phyloP scores from a whole-genome alignment of 2,329 filamentous ascomycete genomes.

The Ascosphaera acerosa region DNA sequence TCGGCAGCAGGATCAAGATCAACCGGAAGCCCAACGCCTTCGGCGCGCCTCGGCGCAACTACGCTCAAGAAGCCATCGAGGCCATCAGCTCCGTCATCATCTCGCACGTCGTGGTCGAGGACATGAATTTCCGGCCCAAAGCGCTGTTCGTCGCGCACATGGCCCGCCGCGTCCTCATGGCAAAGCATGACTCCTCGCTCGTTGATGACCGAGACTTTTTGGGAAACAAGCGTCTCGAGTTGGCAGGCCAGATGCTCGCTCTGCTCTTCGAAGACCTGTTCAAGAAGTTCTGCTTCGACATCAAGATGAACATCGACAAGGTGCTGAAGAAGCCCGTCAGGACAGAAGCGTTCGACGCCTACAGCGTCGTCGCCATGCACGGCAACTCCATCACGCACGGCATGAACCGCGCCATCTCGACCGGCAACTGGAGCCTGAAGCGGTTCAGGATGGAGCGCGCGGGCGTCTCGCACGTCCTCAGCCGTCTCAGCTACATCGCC shows the following conservation, averaged over 20 bases:
- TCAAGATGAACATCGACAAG: slow-evolving; percentile 89
- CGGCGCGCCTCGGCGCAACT: slow-evolving; percentile 41
- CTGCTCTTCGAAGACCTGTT: slow-evolving; percentile 93
- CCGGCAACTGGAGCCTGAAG: slow-evolving; percentile 93
- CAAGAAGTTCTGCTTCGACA: slow-evolving; percentile 73
- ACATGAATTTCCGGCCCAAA: slow-evolving; percentile 89
- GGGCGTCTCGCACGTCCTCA: slow-evolving; percentile 88
- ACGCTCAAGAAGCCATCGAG: slow-evolving; percentile 77
- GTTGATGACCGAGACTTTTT: slow-evolving; percentile 96
- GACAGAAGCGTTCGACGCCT: slow-evolving; percentile 67
- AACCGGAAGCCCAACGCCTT: slow-evolving; percentile 37
- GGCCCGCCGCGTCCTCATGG: slow-evolving; percentile 89
- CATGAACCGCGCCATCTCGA: slow-evolving; percentile 88
- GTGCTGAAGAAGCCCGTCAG: slow-evolving; percentile 82
- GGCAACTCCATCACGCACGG: slow-evolving; percentile 73
- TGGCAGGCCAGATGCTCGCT: slow-evolving; percentile 83
- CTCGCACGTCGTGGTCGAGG: slow-evolving; percentile 76
- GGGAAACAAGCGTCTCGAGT: slow-evolving; percentile 83
- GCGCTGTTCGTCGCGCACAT: slow-evolving; percentile 92
- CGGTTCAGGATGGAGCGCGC: slow-evolving; percentile 97
- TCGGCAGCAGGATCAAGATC: slow-evolving; percentile 71
- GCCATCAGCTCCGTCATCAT: slow-evolving; percentile 81
- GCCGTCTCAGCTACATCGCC: slow-evolving; percentile 83
- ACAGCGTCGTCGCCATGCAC: slow-evolving; percentile 58
- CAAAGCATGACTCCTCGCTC: slow-evolving; percentile 62